These are phyloP conservation scores for Arabidopsis suecica DNA, from an alignment of 345 rosid species.

Conservation along the genomic window DNA sequence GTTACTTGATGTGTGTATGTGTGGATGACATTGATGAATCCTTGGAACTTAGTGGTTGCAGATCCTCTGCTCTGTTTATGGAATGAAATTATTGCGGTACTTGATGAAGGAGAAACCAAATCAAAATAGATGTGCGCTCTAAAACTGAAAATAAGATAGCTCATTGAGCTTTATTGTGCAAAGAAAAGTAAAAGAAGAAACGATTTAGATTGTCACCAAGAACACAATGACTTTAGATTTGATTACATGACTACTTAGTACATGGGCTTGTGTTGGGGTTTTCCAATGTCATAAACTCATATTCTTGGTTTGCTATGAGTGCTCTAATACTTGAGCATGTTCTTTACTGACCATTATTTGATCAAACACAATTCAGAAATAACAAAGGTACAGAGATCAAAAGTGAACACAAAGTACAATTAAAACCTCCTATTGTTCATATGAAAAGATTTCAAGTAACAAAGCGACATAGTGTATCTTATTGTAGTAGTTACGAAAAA, in stretches of 20 bases:
- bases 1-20: conserved; percentile 20
- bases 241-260: too few relatives aligned
- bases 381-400: not conserved
- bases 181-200: too few relatives aligned
- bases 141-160: too few relatives aligned
- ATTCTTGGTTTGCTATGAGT: too few relatives aligned
- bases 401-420: conserved; percentile 1
- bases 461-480: not conserved
- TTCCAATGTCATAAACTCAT: too few relatives aligned
- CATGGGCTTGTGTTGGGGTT: too few relatives aligned
- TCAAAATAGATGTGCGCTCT: too few relatives aligned
- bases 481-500: not conserved
- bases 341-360: conserved; percentile 5
- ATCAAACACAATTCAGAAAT: conserved; percentile 6
- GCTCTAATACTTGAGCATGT: not conserved
- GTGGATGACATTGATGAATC: conserved; percentile 20
- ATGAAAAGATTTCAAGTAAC: conserved; percentile 9
- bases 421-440: conserved; percentile 6
- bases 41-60: not conserved
- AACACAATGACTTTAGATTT: too few relatives aligned
- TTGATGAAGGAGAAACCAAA: not conserved
- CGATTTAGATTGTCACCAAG: too few relatives aligned
- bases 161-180: too few relatives aligned
- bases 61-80: not conserved
- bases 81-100: conserved; percentile 6